Base-by-base conservation (phyloP, 2,329 filamentous ascomycete genomes). In the Amesomyces nigricolor region DNA sequence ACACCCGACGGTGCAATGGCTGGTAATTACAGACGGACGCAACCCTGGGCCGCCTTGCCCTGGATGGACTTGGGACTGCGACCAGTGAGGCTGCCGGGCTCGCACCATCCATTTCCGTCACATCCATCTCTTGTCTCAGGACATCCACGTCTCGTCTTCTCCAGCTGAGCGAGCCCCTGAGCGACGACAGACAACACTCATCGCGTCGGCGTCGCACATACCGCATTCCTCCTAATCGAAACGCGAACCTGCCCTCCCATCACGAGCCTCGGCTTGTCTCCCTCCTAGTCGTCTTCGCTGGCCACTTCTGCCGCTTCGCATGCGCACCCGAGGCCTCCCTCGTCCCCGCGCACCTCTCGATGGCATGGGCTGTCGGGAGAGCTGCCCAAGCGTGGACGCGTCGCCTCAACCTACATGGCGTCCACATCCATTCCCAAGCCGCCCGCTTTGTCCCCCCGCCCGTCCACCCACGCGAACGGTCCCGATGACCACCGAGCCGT, bases 281-380 rank as follows among this genome's bases (percentile, higher is more conserved):
- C 8, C 9, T 10, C 32, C 11, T 13, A 13, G 32, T 35, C 9
- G 32, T n/a, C 47, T 13, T 13, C 5, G 40, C 35, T 38, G 44
- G 45, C 44, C 45, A 14, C 16, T 26, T 26, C 39, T 29, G 32
- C 32, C 11, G 9, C 32, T 35, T 56, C 55, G 55, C 56, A 54
- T 58, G 56, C 44, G 47, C 44, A 37, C 43, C 42, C 29, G 50
- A 39, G 37, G 47, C 46, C 9, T 39, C 53, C 45, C 16, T 53
- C 57, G 32, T 45, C 39, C 52, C 51, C 48, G 52, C 49, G 40
- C 44, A 38, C 26, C 45, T 50, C 54, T 51, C 40, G 45, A 56
- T 58, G 57, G 56, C 56, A 52, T 53, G 38, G 53, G 56, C 56
- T 54, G 52, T 57, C 53, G 51, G 53, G 51, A 47, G 55, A 52